Evolutionary conservation across 768 basidiomycete species (phyloP).

Genomic region (Trametes cinnabarina): DNA sequence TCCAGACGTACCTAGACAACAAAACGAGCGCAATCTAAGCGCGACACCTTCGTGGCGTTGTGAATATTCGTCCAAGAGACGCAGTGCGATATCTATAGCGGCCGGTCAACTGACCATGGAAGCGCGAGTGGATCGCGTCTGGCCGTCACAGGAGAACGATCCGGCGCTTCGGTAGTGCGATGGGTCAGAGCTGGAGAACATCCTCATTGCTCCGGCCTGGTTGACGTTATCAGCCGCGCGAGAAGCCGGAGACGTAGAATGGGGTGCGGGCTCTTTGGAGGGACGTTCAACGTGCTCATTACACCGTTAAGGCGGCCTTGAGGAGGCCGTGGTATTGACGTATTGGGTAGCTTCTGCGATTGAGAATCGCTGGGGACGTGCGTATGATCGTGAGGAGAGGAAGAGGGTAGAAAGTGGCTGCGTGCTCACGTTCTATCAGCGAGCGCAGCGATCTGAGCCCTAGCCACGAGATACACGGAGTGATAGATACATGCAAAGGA

Average conservation of each 20-base stretch:
- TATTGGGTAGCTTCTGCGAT: too few relatives aligned
- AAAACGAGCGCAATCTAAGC: not conserved
- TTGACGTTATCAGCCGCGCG: too few relatives aligned
- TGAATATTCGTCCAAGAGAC: not conserved
- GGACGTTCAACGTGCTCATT: too few relatives aligned
- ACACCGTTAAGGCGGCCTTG: too few relatives aligned
- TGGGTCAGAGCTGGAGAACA: not conserved
- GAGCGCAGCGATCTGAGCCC: not conserved
- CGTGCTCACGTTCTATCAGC: not conserved
- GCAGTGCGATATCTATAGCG: not conserved
- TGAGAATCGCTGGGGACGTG: not conserved
- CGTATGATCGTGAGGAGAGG: not conserved
- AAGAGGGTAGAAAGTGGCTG: not conserved
- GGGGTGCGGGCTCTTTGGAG: too few relatives aligned
- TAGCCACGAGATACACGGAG: not conserved
- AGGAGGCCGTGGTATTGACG: too few relatives aligned
- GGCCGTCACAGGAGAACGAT: not conserved
- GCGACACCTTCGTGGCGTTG: conserved; percentile 8
- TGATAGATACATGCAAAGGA: not conserved
- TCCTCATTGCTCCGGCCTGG: not conserved
- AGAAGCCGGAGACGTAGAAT: too few relatives aligned
- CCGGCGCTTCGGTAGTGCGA: not conserved
- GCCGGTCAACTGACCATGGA: conserved; percentile 7
- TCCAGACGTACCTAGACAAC: not conserved
- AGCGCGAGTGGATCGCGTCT: not conserved